phyloP scores from a whole-genome alignment of 2,329 filamentous ascomycete species.

The Aspergillus pseudonomiae region DNA sequence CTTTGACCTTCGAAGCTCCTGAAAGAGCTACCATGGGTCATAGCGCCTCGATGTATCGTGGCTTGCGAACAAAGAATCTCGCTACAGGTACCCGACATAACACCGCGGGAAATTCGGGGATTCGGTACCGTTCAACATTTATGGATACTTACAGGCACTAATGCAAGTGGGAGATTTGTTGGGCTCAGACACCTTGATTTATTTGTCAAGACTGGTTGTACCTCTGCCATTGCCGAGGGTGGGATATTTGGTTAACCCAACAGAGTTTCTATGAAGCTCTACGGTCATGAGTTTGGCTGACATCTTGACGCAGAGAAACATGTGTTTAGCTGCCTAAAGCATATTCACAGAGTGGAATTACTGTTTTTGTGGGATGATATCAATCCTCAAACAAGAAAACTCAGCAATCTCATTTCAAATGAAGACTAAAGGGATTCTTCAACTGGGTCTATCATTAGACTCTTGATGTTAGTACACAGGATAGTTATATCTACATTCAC shows the following conservation, averaged over 20 bases:
- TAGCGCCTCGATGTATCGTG: neutral
- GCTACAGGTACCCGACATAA: neutral
- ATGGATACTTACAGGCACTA: neutral
- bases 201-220: neutral
- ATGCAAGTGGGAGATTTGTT: neutral
- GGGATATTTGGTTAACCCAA: neutral
- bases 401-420: neutral
- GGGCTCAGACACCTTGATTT: neutral
- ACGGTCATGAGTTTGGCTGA: neutral
- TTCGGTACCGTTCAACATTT: neutral
- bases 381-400: neutral
- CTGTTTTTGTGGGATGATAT: neutral
- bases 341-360: neutral
- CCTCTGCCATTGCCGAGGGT: neutral
- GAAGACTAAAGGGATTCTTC: rapidly evolving
- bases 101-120: neutral
- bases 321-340: neutral
- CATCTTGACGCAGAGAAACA: neutral
- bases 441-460: neutral
- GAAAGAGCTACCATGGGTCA: neutral
- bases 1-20: neutral
- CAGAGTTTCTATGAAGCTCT: neutral
- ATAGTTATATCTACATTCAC: neutral
- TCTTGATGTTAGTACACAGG: neutral
- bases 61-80: neutral